Evolutionary conservation across 352 stramenopile species (phyloP).

Genomic region (Globisporangium mamillatum): DNA sequence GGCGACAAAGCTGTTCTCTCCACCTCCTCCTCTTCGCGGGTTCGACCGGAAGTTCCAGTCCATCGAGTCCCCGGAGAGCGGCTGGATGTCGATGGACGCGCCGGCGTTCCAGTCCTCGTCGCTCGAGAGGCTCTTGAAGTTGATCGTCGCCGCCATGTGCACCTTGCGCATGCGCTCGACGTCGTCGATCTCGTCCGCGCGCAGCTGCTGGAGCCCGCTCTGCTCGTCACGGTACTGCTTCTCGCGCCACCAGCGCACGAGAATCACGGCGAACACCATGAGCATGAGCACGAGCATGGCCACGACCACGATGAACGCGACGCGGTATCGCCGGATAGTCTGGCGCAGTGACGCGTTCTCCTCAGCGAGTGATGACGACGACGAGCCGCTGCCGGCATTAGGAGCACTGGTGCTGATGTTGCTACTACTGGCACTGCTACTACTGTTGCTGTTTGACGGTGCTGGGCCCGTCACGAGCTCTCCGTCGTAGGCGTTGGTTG

Average conservation of each 20-base stretch:
- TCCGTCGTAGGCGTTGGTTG: slow-evolving; percentile 47
- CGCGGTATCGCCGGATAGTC: slow-evolving; percentile 4
- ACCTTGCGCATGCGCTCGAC: slow-evolving; percentile 9
- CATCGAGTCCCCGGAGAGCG: slow-evolving; percentile 11
- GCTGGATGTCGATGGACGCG: not conserved
- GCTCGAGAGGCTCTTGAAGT: slow-evolving; percentile 10
- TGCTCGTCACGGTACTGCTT: slow-evolving; percentile 17
- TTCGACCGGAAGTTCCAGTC: slow-evolving; percentile 22
- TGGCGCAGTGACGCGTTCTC: slow-evolving; percentile 14
- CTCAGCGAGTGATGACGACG: slow-evolving; percentile 15
- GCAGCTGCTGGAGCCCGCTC: slow-evolving; percentile 1
- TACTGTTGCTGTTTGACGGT: slow-evolving; percentile 11
- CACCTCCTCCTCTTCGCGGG: not conserved
- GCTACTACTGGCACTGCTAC: slow-evolving; percentile 10
- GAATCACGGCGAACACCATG: slow-evolving; percentile 10
- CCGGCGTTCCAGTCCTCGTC: slow-evolving; percentile 11
- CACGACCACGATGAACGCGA: slow-evolving; percentile 10
- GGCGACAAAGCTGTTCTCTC: not conserved
- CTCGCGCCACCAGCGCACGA: slow-evolving; percentile 18
- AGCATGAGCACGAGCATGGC: slow-evolving; percentile 15
- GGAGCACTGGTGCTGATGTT: slow-evolving; percentile 18
- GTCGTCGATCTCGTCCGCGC: not conserved
- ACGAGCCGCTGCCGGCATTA: not conserved
- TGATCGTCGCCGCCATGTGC: slow-evolving; percentile 9
- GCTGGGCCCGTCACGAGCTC: slow-evolving; percentile 14